Evolutionary conservation across 495 filamentous ascomycete species (phyloP).

Genomic region (Neurospora sp.): DNA sequence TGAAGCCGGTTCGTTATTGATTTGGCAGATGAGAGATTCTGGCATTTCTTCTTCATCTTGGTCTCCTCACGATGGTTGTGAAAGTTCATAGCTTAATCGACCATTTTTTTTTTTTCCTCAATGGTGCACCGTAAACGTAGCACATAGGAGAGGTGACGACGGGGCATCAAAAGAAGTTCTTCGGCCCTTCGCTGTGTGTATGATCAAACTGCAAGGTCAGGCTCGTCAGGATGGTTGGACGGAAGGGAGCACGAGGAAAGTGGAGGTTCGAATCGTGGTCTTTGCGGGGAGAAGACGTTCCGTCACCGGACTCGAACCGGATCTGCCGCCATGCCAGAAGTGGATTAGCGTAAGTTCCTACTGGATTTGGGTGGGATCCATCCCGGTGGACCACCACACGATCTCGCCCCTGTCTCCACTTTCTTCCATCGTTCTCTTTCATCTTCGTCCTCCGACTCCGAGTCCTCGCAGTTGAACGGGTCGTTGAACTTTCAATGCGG

Average conservation of each 20-base stretch:
- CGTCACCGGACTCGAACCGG: neutral
- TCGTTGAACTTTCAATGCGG: neutral
- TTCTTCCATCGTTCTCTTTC: neutral
- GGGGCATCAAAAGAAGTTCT: neutral
- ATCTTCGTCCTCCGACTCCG: neutral
- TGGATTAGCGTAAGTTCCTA: neutral
- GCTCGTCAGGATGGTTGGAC: neutral
- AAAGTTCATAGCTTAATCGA: neutral
- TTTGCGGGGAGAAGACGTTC: neutral
- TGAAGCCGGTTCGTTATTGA: neutral
- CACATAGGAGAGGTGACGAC: neutral
- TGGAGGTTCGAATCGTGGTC: neutral
- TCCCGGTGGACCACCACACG: neutral
- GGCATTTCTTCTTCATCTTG: neutral
- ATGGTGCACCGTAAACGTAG: neutral
- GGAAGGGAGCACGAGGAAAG: neutral
- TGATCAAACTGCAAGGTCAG: neutral
- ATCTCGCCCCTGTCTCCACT: neutral
- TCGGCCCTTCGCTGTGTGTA: neutral
- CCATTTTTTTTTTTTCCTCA: neutral
- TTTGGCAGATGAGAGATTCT: neutral
- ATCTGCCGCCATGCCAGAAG: neutral
- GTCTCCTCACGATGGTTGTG: neutral
- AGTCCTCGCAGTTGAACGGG: neutral
- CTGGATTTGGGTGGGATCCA: neutral